Evolutionary conservation across 108 stramenopile species (phyloP).

Genomic region (Skeletonema marinoi): DNA sequence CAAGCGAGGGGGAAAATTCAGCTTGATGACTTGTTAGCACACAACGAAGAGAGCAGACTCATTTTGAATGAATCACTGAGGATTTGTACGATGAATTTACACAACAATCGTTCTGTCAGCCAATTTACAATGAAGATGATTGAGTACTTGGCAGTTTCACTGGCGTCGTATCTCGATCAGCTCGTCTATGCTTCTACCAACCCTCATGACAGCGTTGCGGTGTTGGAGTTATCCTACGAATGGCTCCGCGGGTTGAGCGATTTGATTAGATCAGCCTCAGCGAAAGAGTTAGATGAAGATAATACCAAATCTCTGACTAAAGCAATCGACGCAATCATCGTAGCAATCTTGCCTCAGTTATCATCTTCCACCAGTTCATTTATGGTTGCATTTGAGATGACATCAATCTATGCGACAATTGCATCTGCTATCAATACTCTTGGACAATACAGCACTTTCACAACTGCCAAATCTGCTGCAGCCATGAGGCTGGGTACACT

Average conservation of each 20-base stretch:
- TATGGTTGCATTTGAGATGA: conserved; percentile 14
- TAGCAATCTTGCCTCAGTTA: conserved; percentile 18
- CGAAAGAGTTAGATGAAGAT: background rate
- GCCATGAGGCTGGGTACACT: conserved; percentile 28
- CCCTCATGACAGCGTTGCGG: conserved; percentile 1
- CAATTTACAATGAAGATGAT: conserved; percentile 21
- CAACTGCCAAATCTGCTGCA: conserved; percentile 13
- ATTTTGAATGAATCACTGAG: background rate
- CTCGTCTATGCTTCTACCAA: background rate
- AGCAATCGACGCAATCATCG: conserved; percentile 17
- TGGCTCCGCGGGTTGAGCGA: conserved; percentile 35
- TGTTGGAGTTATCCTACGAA: conserved; percentile 32
- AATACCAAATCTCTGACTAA: conserved; percentile 1
- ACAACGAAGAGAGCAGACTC: background rate
- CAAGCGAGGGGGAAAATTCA: background rate
- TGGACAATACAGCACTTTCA: conserved; percentile 1
- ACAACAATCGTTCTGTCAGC: background rate
- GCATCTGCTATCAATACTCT: conserved; percentile 8
- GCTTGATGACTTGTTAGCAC: background rate
- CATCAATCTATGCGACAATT: conserved; percentile 21
- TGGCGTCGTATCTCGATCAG: conserved; percentile 22
- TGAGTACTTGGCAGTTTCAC: conserved; percentile 22
- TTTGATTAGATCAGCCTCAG: background rate
- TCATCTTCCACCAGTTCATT: conserved; percentile 5
- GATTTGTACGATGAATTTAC: background rate